A percentile compares a stretch with the other conserved stretches of the same genome.
Evolutionary conservation across 2,329 filamentous ascomycete species (phyloP).

Genomic region (Cladosporium austrohemisphaericum): DNA sequence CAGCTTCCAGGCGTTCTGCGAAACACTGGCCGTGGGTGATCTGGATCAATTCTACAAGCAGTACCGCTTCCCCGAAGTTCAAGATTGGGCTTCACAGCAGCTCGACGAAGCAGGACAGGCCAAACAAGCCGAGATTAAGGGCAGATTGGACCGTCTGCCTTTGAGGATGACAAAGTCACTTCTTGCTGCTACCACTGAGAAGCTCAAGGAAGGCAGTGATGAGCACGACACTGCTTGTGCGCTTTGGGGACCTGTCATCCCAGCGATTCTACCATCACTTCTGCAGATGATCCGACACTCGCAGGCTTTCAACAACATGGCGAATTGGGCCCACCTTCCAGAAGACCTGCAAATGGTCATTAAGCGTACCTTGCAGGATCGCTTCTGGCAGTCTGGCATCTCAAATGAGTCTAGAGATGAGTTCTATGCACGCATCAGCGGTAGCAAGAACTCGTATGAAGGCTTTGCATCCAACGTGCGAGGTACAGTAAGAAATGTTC

Average conservation of each 20-base stretch:
- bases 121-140: conserved; percentile 73
- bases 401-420: conserved; percentile 94
- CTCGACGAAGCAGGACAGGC: conserved; percentile 76
- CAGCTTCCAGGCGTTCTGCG: conserved; percentile 74
- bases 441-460: conserved; percentile 84
- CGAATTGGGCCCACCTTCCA: conserved; percentile 76
- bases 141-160: conserved; percentile 70
- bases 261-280: conserved; percentile 77
- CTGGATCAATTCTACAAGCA: conserved; percentile 74
- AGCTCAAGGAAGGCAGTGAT: conserved; percentile 68
- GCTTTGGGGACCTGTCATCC: conserved; percentile 83
- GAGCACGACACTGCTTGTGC: conserved; percentile 71
- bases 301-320: conserved; percentile 83
- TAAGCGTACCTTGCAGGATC: conserved; percentile 78
- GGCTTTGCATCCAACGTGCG: conserved; percentile 91
- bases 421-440: conserved; percentile 87
- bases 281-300: conserved; percentile 83
- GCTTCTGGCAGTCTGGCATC: conserved; percentile 98
- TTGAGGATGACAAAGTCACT: conserved; percentile 86
- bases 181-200: conserved; percentile 87
- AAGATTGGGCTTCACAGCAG: conserved; percentile 76
- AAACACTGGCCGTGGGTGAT: conserved; percentile 72
- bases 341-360: conserved; percentile 73
- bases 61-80: conserved; percentile 68
- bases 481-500: conserved; percentile 80